Evolutionary conservation across 306 rosid genomes (phyloP).

Genomic region (Parietaria judaica): DNA sequence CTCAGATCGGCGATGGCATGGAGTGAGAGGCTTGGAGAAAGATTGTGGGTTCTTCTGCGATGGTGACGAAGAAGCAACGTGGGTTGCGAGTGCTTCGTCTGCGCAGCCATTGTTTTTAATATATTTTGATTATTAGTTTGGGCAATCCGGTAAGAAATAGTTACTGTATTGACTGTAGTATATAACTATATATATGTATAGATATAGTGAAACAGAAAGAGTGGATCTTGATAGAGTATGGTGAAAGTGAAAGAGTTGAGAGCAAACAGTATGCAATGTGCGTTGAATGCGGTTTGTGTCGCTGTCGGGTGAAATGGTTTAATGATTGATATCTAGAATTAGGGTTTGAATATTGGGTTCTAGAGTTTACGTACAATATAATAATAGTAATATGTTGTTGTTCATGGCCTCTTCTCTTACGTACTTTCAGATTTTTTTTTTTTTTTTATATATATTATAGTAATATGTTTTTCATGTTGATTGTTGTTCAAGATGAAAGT

Average conservation of each 20-base stretch:
- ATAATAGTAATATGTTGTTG: neutral
- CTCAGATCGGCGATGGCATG: constrained; percentile 31
- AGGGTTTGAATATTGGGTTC: neutral
- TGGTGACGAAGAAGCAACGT: constrained; percentile 57
- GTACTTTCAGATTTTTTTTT: neutral
- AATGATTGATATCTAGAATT: too few species aligned
- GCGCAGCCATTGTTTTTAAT: constrained; percentile 29
- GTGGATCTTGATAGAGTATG: neutral
- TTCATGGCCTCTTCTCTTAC: too few species aligned
- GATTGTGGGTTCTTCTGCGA: neutral
- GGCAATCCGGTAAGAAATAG: constrained; percentile 31
- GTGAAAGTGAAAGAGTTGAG: neutral
- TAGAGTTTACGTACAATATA: neutral
- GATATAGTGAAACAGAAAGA: neutral
- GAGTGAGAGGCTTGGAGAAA: constrained; percentile 30
- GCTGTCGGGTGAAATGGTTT: neutral
- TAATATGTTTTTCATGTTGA: too few species aligned
- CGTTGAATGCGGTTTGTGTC: constrained; percentile 1
- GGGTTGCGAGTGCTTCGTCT: constrained; percentile 24
- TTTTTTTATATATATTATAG: too few species aligned
- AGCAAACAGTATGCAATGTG: neutral
- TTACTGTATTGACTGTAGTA: constrained; percentile 15
- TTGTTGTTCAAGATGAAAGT: too few species aligned
- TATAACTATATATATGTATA: neutral
- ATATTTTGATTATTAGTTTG: constrained; percentile 6